Evolutionary conservation across 2,329 filamentous ascomycete species (phyloP), one percentile per base, ranked within the genome.

Genomic region (Ophiostoma ips): DNA sequence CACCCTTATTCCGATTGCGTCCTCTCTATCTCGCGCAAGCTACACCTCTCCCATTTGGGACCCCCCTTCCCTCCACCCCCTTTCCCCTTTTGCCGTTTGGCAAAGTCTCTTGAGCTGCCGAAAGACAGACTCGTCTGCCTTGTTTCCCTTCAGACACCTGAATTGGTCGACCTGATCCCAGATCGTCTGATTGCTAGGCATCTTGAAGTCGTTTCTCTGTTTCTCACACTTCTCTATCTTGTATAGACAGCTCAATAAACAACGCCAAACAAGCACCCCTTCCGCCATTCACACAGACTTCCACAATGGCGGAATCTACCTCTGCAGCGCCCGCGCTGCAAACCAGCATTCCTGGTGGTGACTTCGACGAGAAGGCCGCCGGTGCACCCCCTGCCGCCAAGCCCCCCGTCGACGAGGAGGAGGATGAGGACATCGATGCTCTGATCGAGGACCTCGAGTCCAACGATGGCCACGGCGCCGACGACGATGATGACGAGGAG

Each of bases 361-460:
- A 71, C 63, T 81, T 83, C 64, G 73, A 80, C 64, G 79, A 83
- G 71, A 82, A 82, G 71, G 66, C 54, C 35, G 38, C 35, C 31
- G 41, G 31, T 49, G 40, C 35, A 51, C 40, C 47, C 40, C 38
- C 51, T 36, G 52, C 51, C 43, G 44, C 55, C 52, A 61, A 64
- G 53, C 59, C 62, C 53, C 70, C 68, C 60, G 69, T 66, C 40
- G 76, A 75, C 30, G 80, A 81, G 6, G 82, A 86, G 46, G 83
- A 88, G 19, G 83, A 87, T 60, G 84, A 87, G 69, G 83, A 90
- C 64, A 87, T 94, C 58, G 85, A 94, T 62, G 79, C 81, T 61
- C 74, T 94, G 61, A 94, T 94, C 58, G 84, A 88, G 65, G 87
- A 92, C 60, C 81, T 94, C 58, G 84, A 92, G 69, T 87, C 82